Conservation (phyloP, 352 stramenopile species). For the Globisporangium recalcitrans region DNA sequence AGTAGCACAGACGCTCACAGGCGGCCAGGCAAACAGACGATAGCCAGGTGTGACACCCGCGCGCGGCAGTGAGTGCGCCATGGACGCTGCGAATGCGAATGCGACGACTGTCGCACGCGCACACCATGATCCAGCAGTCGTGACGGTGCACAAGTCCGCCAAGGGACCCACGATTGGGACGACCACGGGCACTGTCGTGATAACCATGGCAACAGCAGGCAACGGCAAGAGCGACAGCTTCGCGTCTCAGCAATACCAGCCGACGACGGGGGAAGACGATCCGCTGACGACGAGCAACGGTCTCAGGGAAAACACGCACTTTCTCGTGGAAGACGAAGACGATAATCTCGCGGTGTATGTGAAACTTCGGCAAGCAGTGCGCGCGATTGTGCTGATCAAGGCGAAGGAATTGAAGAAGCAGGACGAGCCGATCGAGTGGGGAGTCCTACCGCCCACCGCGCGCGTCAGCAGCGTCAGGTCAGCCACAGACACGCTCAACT, state of each 20-base stretch:
- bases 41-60: too few relatives aligned
- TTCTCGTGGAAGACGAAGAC: slow-evolving; percentile 42
- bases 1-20: too few relatives aligned
- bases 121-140: neutral
- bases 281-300: neutral
- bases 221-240: neutral
- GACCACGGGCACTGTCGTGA: slow-evolving; percentile 9
- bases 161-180: slow-evolving; percentile 4
- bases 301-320: slow-evolving; percentile 16
- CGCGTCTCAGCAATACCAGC: slow-evolving; percentile 5
- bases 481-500: slow-evolving; percentile 24
- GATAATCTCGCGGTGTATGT: slow-evolving; percentile 39
- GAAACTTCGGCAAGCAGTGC: slow-evolving; percentile 48
- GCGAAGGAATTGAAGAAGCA: slow-evolving; percentile 44
- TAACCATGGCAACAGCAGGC: neutral
- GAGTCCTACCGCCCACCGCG: slow-evolving; percentile 2
- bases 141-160: slow-evolving; percentile 2
- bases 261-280: neutral
- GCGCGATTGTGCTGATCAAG: slow-evolving; percentile 38
- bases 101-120: neutral
- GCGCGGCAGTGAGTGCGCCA: neutral
- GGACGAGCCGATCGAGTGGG: slow-evolving; percentile 33
- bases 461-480: neutral
- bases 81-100: neutral
- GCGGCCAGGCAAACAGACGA: too few relatives aligned